These are phyloP conservation scores for Colletotrichum tabaci DNA, from an alignment of 2,329 filamentous ascomycete genomes.

Conservation along the genomic window DNA sequence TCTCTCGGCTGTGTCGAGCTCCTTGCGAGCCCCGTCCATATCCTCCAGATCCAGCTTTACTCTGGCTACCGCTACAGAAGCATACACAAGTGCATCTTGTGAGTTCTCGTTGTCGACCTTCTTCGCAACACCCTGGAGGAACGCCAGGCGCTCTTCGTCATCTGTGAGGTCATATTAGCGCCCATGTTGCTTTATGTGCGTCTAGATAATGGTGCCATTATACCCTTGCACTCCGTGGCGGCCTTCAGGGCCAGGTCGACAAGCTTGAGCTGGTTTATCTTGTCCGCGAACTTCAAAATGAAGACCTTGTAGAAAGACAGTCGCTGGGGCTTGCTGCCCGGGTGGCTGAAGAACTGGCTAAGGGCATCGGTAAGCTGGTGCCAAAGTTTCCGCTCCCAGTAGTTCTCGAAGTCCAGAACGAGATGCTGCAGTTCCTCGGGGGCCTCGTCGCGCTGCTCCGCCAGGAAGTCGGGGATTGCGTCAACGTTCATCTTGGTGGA, in stretches of 20 bases:
- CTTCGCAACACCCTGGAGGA: conserved; percentile 85
- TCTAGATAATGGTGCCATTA: conserved; percentile 42
- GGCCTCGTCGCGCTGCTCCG: conserved; percentile 88
- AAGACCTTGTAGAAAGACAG: conserved; percentile 95
- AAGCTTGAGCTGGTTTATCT: conserved; percentile 99
- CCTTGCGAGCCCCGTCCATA: conserved; percentile 85
- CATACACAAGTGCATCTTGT: conserved; percentile 96
- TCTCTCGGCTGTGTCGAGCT: conserved; percentile 88
- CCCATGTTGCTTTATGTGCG: background rate
- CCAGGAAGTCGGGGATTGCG: conserved; percentile 91
- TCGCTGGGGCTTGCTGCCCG: conserved; percentile 86
- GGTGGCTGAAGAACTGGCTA: conserved; percentile 87
- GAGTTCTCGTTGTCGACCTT: conserved; percentile 94
- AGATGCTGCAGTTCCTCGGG: conserved; percentile 89
- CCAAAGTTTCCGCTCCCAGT: conserved; percentile 99
- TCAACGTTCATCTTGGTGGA: conserved; percentile 80
- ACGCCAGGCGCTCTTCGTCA: conserved; percentile 86
- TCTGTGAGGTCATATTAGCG: conserved; percentile 65
- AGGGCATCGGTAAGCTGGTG: conserved; percentile 96
- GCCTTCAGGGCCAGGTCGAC: conserved; percentile 91
- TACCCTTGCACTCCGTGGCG: conserved; percentile 86
- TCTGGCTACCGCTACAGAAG: conserved; percentile 88
- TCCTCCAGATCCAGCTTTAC: conserved; percentile 87
- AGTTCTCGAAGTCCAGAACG: conserved; percentile 94
- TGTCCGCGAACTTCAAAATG: conserved; percentile 95